Conservation (phyloP, 768 basidiomycete species). For the Lenzites betulinus region DNA sequence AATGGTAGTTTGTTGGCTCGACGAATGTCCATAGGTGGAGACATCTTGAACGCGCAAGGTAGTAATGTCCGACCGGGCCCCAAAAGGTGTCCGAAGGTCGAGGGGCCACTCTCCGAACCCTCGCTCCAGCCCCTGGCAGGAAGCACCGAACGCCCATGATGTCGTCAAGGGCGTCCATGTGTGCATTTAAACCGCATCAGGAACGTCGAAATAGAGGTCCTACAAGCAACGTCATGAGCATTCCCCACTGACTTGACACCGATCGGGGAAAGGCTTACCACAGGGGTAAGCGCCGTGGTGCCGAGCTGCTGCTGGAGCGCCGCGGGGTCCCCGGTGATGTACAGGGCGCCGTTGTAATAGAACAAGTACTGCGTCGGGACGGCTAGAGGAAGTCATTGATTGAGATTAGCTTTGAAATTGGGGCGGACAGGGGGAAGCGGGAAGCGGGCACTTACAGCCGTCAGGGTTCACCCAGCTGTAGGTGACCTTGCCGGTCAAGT, state of each 20-base stretch:
- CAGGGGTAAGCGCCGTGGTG: background rate
- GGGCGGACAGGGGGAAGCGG: background rate
- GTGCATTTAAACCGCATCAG: background rate
- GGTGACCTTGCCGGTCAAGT: conserved; percentile 12
- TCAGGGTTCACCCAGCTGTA: conserved; percentile 27
- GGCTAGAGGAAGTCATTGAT: background rate
- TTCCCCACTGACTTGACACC: background rate
- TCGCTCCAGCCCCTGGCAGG: too few species aligned
- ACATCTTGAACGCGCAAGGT: too few species aligned
- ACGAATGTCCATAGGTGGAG: too few species aligned
- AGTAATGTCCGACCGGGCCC: too few species aligned
- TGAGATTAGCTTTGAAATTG: too few species aligned
- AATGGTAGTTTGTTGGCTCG: too few species aligned
- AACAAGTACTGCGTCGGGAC: conserved; percentile 9
- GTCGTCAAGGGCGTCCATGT: background rate
- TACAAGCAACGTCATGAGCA: background rate
- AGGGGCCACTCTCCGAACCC: too few species aligned
- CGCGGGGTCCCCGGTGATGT: conserved; percentile 20
- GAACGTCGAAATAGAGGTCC: conserved; percentile 6
- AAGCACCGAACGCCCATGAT: background rate
- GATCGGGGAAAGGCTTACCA: background rate
- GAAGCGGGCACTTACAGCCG: conserved; percentile 17
- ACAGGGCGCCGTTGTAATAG: conserved; percentile 7
- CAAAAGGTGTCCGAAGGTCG: too few species aligned
- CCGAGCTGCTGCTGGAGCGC: conserved; percentile 16